These are phyloP conservation scores for Ascoidea tarda DNA, from an alignment of 805 yeast species.

Conservation along the genomic window DNA sequence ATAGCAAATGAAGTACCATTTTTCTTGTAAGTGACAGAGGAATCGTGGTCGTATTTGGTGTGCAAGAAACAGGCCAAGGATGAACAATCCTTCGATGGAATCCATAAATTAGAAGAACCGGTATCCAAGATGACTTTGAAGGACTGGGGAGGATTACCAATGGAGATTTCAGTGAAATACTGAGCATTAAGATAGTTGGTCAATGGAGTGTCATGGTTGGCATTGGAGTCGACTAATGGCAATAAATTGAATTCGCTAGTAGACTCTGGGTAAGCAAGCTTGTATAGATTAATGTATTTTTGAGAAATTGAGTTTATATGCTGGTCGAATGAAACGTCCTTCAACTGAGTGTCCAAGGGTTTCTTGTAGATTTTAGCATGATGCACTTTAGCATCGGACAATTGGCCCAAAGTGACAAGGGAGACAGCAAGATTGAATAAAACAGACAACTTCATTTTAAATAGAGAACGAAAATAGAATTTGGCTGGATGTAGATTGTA, in stretches of 20 bases:
- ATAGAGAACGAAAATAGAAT: neutral
- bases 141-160: conserved; percentile 89
- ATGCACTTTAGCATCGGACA: conserved; percentile 35
- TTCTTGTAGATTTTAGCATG: conserved; percentile 45
- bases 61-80: conserved; percentile 95
- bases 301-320: conserved; percentile 45
- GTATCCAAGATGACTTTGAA: conserved; percentile 94
- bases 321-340: conserved; percentile 33
- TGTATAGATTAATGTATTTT: conserved; percentile 42
- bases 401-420: conserved; percentile 4
- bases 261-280: conserved; percentile 28
- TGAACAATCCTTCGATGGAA: conserved; percentile 78
- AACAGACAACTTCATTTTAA: conserved; percentile 6
- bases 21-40: conserved; percentile 71
- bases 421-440: conserved; percentile 6
- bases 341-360: conserved; percentile 40
- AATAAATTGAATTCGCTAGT: conserved; percentile 7
- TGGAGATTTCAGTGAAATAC: conserved; percentile 78
- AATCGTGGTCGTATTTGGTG: conserved; percentile 73
- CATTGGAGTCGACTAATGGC: conserved; percentile 18
- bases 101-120: conserved; percentile 96
- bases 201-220: conserved; percentile 66
- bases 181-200: conserved; percentile 94
- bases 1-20: conserved; percentile 82
- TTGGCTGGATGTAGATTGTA: too few species aligned